Evolutionary conservation across 2,329 filamentous ascomycete species (phyloP).

Genomic region (Calonectria hongkongensis): DNA sequence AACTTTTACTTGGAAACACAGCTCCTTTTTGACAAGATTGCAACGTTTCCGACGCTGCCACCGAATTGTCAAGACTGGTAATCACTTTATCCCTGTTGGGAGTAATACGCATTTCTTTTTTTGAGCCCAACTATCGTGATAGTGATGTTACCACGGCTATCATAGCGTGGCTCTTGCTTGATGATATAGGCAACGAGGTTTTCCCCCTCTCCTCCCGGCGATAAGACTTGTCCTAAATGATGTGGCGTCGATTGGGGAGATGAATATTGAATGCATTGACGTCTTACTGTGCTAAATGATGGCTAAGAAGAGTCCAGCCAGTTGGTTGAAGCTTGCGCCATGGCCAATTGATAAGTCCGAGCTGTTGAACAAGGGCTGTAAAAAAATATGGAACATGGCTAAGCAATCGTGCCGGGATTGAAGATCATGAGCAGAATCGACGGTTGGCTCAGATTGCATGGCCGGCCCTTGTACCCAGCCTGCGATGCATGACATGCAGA

Average conservation of each 20-base stretch:
- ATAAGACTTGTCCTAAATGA: constrained; percentile 33
- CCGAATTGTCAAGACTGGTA: not conserved
- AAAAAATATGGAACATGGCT: constrained; percentile 24
- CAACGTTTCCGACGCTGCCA: not conserved
- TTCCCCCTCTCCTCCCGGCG: not conserved
- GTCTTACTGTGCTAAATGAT: constrained; percentile 23
- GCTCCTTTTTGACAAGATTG: constrained; percentile 11
- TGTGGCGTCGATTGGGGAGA: constrained; percentile 38
- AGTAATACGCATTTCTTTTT: constrained; percentile 7
- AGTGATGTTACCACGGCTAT: not conserved
- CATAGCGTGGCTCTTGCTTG: constrained; percentile 18
- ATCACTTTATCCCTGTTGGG: not conserved
- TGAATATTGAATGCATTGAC: constrained; percentile 36
- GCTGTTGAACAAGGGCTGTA: constrained; percentile 31
- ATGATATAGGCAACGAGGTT: not conserved
- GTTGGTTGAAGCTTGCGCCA: constrained; percentile 33
- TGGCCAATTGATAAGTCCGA: constrained; percentile 39
- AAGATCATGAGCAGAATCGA: constrained; percentile 36
- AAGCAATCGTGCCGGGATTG: constrained; percentile 36
- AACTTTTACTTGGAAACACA: constrained; percentile 1
- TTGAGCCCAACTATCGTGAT: constrained; percentile 4
- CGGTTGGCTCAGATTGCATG: constrained; percentile 37
- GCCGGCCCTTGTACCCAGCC: constrained; percentile 31
- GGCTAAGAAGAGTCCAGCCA: constrained; percentile 34
- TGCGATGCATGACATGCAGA: constrained; percentile 33